Percentiles rank a stretch among this genome's conserved stretches.
Evolutionary conservation across 352 stramenopile species (phyloP).

Genomic region (Globisporangium nagaii): DNA sequence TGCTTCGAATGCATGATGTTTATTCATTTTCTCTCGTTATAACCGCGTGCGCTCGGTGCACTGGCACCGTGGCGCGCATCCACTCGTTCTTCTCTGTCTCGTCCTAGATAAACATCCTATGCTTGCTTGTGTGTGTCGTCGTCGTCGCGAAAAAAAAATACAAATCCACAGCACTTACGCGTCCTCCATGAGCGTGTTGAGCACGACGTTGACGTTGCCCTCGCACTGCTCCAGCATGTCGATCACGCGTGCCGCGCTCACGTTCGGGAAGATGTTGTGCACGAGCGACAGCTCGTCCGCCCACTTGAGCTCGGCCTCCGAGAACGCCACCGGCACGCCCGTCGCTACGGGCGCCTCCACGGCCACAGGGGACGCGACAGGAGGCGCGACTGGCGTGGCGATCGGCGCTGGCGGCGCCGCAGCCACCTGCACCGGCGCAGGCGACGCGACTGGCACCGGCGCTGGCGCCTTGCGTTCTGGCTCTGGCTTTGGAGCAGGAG

Average conservation of each 20-base stretch:
- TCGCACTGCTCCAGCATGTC: conserved; percentile 54
- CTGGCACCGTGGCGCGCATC: no score
- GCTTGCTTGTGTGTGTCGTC: background rate
- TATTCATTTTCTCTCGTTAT: no score
- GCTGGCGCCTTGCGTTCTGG: conserved; percentile 14
- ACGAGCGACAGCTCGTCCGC: conserved; percentile 59
- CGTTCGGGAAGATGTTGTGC: conserved; percentile 61
- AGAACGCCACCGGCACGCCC: conserved; percentile 29
- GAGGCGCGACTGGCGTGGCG: conserved; percentile 2
- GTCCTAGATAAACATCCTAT: background rate
- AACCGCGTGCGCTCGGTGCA: no score
- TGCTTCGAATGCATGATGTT: no score
- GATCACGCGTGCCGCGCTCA: conserved; percentile 34
- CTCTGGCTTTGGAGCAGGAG: conserved; percentile 6
- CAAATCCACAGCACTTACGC: conserved; percentile 11
- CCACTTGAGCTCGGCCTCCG: conserved; percentile 67
- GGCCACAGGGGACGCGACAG: background rate
- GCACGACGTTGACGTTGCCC: conserved; percentile 66
- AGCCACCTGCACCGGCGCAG: background rate
- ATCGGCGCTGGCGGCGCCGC: background rate
- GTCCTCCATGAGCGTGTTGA: conserved; percentile 72
- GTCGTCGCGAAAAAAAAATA: background rate
- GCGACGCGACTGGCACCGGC: background rate
- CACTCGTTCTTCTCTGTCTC: background rate
- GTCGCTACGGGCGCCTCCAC: conserved; percentile 14